A percentile compares a stretch with the other conserved stretches of the same genome.
phyloP scores from a whole-genome alignment of 2,329 filamentous ascomycete species.

The Atkinsonella texensis region DNA sequence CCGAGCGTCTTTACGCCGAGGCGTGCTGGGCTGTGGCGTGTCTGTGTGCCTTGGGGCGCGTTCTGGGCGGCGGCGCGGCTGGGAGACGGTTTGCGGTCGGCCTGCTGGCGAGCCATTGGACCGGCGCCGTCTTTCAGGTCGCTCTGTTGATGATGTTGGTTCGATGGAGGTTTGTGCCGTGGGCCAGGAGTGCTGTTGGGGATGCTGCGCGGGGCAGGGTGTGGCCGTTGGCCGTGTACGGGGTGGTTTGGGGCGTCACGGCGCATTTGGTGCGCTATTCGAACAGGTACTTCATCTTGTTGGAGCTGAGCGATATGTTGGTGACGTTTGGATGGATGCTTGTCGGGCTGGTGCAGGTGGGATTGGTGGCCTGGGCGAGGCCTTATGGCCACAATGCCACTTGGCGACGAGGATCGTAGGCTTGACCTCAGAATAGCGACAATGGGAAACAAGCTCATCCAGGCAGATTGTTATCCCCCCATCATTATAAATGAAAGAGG shows the following conservation, averaged over 20 bases:
- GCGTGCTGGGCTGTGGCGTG: slow-evolving; percentile 16
- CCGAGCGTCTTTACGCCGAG: slow-evolving; percentile 20
- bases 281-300: slow-evolving; percentile 24
- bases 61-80: slow-evolving; percentile 7
- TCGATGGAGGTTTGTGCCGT: background rate
- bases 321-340: slow-evolving; percentile 14
- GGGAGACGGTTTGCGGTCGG: slow-evolving; percentile 6
- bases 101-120: slow-evolving; percentile 7
- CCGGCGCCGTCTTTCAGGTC: slow-evolving; percentile 9
- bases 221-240: slow-evolving; percentile 7
- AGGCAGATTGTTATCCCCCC: too few species aligned
- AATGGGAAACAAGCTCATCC: too few species aligned
- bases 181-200: background rate
- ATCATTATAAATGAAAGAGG: too few species aligned
- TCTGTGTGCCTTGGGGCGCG: slow-evolving; percentile 13
- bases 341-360: slow-evolving; percentile 14
- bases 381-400: background rate
- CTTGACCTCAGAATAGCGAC: too few species aligned
- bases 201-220: slow-evolving; percentile 2
- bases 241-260: slow-evolving; percentile 9
- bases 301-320: slow-evolving; percentile 25
- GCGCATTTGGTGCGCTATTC: slow-evolving; percentile 20
- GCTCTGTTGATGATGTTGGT: slow-evolving; percentile 11
- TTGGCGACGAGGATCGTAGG: too few species aligned
- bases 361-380: background rate